These are phyloP conservation scores for Xylaria scruposa DNA, from an alignment of 495 filamentous ascomycete species.

Conservation along the genomic window DNA sequence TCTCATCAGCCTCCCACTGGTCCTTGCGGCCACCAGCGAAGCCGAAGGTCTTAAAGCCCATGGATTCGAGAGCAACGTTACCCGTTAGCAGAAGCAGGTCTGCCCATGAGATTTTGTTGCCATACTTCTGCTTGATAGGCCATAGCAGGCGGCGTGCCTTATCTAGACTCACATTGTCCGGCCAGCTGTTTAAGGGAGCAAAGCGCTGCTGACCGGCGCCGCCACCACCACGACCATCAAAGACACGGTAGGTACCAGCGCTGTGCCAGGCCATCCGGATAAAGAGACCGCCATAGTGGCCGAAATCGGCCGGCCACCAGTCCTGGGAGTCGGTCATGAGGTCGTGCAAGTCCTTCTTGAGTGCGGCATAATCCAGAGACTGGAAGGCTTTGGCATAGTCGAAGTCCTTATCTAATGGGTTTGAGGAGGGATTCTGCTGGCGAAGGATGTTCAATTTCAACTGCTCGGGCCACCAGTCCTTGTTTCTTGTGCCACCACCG, in stretches of 20 bases:
- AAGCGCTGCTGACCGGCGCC: slow-evolving; percentile 76
- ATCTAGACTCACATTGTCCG: slow-evolving; percentile 76
- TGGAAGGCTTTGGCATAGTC: slow-evolving; percentile 74
- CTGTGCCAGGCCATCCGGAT: slow-evolving; percentile 81
- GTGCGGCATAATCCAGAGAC: slow-evolving; percentile 69
- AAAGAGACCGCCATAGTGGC: slow-evolving; percentile 78
- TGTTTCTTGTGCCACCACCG: slow-evolving; percentile 66
- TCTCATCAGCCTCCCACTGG: slow-evolving; percentile 73
- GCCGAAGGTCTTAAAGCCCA: slow-evolving; percentile 76
- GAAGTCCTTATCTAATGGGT: slow-evolving; percentile 65
- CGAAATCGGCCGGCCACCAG: slow-evolving; percentile 79
- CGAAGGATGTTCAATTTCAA: slow-evolving; percentile 73
- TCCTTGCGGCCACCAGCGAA: slow-evolving; percentile 73
- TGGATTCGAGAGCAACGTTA: slow-evolving; percentile 76
- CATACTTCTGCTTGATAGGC: slow-evolving; percentile 84
- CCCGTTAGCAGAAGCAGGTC: slow-evolving; percentile 72
- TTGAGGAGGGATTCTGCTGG: slow-evolving; percentile 67
- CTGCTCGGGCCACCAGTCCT: slow-evolving; percentile 73
- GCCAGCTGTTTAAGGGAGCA: slow-evolving; percentile 80
- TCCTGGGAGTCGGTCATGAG: slow-evolving; percentile 79
- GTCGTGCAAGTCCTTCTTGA: slow-evolving; percentile 71
- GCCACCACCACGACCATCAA: slow-evolving; percentile 74
- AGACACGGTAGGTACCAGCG: slow-evolving; percentile 74
- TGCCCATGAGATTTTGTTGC: slow-evolving; percentile 79
- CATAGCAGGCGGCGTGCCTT: slow-evolving; percentile 78